Percentiles rank a stretch among this genome's conserved stretches.
These are phyloP conservation scores for Epithemia pelagica DNA, from an alignment of 108 stramenopile genomes.

Conservation along the genomic window DNA sequence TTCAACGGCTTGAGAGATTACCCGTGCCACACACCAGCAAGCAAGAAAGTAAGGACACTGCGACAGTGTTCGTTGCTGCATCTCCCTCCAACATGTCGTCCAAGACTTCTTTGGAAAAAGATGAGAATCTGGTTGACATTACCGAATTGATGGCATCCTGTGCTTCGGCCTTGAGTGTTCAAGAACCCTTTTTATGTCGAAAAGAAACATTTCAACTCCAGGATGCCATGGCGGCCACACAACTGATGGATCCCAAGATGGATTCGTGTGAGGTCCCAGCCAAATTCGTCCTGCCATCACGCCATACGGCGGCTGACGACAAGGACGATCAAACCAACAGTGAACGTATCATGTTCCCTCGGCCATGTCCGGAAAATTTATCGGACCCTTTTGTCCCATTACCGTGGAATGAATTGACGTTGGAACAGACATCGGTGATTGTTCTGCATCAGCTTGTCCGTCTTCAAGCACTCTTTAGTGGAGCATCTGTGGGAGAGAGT, in stretches of 20 bases:
- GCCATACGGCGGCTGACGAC: not conserved
- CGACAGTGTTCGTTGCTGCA: no score
- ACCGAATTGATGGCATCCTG: conserved; percentile 33
- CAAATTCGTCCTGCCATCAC: conserved; percentile 8
- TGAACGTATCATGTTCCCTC: conserved; percentile 26
- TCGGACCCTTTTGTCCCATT: conserved; percentile 33
- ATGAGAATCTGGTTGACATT: conserved; percentile 35
- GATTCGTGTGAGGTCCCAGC: conserved; percentile 79
- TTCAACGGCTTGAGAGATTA: no score
- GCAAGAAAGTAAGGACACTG: no score
- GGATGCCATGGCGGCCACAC: conserved; percentile 90
- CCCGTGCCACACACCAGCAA: no score
- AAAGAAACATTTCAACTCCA: conserved; percentile 56
- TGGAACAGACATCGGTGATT: conserved; percentile 27
- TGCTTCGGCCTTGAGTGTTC: conserved; percentile 36
- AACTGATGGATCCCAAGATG: conserved; percentile 87
- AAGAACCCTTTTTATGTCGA: conserved; percentile 48
- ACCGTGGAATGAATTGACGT: conserved; percentile 54
- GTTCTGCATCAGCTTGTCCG: conserved; percentile 28
- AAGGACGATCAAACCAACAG: conserved; percentile 1
- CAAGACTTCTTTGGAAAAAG: no score
- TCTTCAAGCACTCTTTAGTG: conserved; percentile 54
- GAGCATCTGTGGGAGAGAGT: conserved; percentile 81
- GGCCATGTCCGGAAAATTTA: conserved; percentile 33
- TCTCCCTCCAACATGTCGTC: no score